phyloP scores from a whole-genome alignment of 1,284 basidiomycete genomes.

The Trametes pubescens region DNA sequence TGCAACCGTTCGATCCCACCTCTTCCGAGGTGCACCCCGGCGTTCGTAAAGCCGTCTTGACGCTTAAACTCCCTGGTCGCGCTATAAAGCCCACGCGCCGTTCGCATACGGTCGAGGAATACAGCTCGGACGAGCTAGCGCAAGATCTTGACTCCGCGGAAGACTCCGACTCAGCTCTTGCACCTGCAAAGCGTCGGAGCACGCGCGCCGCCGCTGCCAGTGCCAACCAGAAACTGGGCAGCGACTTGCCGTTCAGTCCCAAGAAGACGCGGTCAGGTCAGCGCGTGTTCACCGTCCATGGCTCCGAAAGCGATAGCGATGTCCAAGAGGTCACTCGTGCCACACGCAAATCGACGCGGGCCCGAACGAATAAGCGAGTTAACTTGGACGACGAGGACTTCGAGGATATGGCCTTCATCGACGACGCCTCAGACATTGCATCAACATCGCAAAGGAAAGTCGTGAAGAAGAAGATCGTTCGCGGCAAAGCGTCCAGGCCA shows the following conservation, averaged over 20 bases:
- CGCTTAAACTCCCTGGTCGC: constrained; percentile 30
- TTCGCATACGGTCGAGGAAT: constrained; percentile 10
- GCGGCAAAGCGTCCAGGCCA: constrained; percentile 56
- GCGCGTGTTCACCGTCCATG: constrained; percentile 39
- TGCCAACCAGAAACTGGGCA: constrained; percentile 33
- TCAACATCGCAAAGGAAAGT: constrained; percentile 32
- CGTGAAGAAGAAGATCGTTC: constrained; percentile 45
- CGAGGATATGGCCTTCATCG: constrained; percentile 35
- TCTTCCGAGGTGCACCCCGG: constrained; percentile 65
- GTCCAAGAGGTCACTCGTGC: constrained; percentile 35
- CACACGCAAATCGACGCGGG: constrained; percentile 39
- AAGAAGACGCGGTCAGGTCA: constrained; percentile 57
- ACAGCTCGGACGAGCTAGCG: constrained; percentile 33
- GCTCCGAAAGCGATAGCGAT: constrained; percentile 51
- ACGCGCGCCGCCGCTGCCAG: constrained; percentile 27
- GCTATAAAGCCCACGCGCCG: constrained; percentile 17
- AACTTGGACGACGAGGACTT: constrained; percentile 44
- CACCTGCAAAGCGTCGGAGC: constrained; percentile 17
- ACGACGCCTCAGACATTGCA: constrained; percentile 35
- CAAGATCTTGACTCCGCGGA: constrained; percentile 32
- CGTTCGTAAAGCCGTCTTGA: constrained; percentile 54
- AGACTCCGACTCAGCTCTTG: constrained; percentile 21
- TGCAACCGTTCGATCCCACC: constrained; percentile 68
- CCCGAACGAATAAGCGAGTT: constrained; percentile 36
- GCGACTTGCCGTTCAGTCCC: constrained; percentile 65